These are phyloP conservation scores for Coniochaeta pulveracea DNA, from an alignment of 2,329 filamentous ascomycete species.

Conservation along the genomic window DNA sequence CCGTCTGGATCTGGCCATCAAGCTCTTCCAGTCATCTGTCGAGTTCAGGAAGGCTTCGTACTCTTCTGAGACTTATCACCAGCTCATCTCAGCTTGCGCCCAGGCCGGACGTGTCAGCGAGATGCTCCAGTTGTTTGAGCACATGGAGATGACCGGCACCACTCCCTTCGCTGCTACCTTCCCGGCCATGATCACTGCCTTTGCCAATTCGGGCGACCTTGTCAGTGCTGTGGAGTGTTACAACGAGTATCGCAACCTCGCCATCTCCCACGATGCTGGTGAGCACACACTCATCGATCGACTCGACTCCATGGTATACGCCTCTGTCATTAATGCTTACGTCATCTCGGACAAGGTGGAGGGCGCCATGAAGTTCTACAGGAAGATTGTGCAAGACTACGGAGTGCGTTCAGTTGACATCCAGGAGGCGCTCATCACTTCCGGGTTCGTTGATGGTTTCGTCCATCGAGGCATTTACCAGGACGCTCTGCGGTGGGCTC, in stretches of 20 bases:
- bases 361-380: slow-evolving; percentile 75
- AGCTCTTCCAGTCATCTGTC: slow-evolving; percentile 71
- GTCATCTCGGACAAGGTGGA: slow-evolving; percentile 68
- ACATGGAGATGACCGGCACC: slow-evolving; percentile 74
- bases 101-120: slow-evolving; percentile 69
- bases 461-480: slow-evolving; percentile 58
- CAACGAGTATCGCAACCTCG: slow-evolving; percentile 83
- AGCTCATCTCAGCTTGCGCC: slow-evolving; percentile 80
- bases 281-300: slow-evolving; percentile 56
- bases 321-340: slow-evolving; percentile 84
- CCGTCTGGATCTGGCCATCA: slow-evolving; percentile 72
- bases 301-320: slow-evolving; percentile 76
- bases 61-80: slow-evolving; percentile 72
- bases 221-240: slow-evolving; percentile 88
- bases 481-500: slow-evolving; percentile 65
- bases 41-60: slow-evolving; percentile 52
- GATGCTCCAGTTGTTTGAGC: slow-evolving; percentile 83
- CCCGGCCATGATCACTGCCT: slow-evolving; percentile 90
- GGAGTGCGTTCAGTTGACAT: slow-evolving; percentile 48
- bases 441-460: slow-evolving; percentile 71
- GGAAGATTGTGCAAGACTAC: slow-evolving; percentile 60
- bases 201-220: slow-evolving; percentile 70
- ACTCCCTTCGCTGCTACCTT: slow-evolving; percentile 73
- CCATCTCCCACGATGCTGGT: slow-evolving; percentile 74
- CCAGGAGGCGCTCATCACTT: slow-evolving; percentile 58